These are phyloP conservation scores for Silene latifolia DNA, from an alignment of 148 eudicot genomes.

Conservation along the genomic window DNA sequence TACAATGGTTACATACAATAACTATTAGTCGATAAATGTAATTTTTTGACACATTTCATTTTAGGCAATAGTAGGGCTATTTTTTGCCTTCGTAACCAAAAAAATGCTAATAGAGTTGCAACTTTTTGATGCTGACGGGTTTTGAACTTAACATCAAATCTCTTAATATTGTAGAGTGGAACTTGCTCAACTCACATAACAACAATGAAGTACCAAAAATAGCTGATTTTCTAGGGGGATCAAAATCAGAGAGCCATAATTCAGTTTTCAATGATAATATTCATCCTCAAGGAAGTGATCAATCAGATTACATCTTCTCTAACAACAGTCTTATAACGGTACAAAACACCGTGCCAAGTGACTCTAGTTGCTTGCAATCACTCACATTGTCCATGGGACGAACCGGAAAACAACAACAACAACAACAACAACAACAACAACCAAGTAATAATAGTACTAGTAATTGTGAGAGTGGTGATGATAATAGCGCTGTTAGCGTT, in stretches of 20 bases:
- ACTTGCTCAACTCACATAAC: conserved; percentile 54
- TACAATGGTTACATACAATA: too few species aligned
- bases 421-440: not conserved
- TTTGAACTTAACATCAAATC: not conserved
- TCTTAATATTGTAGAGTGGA: conserved; percentile 54
- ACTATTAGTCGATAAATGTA: too few species aligned
- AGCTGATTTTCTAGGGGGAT: conserved; percentile 88
- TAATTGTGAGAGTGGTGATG: conserved; percentile 41
- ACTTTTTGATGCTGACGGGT: too few species aligned
- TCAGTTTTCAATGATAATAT: conserved; percentile 43
- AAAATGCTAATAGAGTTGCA: too few species aligned
- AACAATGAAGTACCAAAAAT: conserved; percentile 69
- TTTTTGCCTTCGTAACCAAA: too few species aligned
- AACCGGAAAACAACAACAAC: conserved; percentile 31
- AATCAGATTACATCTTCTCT: conserved; percentile 46
- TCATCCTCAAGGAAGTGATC: conserved; percentile 30
- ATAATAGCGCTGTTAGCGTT: conserved; percentile 21
- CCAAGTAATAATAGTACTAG: conserved; percentile 37
- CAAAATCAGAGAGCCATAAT: conserved; percentile 65
- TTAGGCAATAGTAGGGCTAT: too few species aligned
- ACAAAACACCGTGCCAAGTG: conserved; percentile 30
- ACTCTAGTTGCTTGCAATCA: conserved; percentile 64
- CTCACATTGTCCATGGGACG: conserved; percentile 88
- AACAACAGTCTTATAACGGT: conserved; percentile 39
- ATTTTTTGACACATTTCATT: too few species aligned